Base-by-base conservation (phyloP, 108 stramenopile genomes). In the Fragilaria radians region DNA sequence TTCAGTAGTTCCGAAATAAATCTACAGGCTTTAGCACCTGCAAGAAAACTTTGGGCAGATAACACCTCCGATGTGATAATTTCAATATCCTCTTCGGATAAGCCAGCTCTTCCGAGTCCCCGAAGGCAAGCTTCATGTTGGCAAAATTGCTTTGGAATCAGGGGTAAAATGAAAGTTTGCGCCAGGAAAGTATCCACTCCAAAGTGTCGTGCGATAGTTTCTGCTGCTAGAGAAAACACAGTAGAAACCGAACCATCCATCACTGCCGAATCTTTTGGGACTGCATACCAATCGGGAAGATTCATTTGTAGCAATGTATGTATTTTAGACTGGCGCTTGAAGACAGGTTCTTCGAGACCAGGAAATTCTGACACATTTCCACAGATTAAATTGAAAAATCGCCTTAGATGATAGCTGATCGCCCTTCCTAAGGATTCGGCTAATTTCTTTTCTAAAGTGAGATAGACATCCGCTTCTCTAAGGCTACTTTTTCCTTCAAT, bases 191-290 rank as follows among this genome's bases (percentile, higher is more conserved):
- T 5, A n/a, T 57, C 55, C 2, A 19, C 32, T 36, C 55, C 55
- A 36, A 57, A 4, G 18, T 57, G 4, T n/a, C 19, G n/a, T 22
- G 32, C 17, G 29, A 80, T 66, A 31, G 52, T 63, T 58, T 74
- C 62, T 0, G 77, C 53, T 5, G 79, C 69, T 27, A 57, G 62
- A 52, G 64, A 70, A 31, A 80, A 61, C 0, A 80, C 69, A 2
- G 76, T 74, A 4, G 79, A 80, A 5, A 80, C 65, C n/a, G 76
- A 74, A 30, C 79, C 45, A 61, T 80, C 79, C 9, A 66, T 72
- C 0, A 68, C 69, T 21, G 75, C 76, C 24, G 65, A 30, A 42
- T 42, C 11, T 32, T 58, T 73, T 62, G 24, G 55, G 61, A 66
- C 76, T 66, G 17, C 65, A 54, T 51, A 53, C 59, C 24, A 57